phyloP scores from a whole-genome alignment of 768 basidiomycete genomes.

The Russula sp. region DNA sequence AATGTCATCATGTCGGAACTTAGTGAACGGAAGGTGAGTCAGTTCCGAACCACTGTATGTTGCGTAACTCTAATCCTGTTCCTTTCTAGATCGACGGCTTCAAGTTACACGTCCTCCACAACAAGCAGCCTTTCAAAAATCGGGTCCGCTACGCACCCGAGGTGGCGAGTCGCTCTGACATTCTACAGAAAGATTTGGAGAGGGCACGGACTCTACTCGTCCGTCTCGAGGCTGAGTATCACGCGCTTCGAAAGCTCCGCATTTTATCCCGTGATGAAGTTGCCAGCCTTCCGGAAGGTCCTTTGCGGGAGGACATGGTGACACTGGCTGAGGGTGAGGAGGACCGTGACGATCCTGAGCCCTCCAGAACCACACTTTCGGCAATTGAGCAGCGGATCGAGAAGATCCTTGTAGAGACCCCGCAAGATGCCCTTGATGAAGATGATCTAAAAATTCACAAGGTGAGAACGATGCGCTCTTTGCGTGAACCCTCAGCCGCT shows the following conservation, averaged over 20 bases:
- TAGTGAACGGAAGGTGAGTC: slow-evolving; percentile 72
- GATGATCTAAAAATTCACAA: slow-evolving; percentile 62
- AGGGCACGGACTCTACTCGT: slow-evolving; percentile 66
- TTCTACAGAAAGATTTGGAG: slow-evolving; percentile 73
- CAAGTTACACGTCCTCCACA: slow-evolving; percentile 85
- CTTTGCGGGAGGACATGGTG: slow-evolving; percentile 20
- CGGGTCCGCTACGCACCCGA: slow-evolving; percentile 77
- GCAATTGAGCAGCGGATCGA: slow-evolving; percentile 80
- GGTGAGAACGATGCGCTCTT: slow-evolving; percentile 37
- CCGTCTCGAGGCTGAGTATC: slow-evolving; percentile 67
- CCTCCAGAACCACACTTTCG: slow-evolving; percentile 58
- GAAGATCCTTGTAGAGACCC: slow-evolving; percentile 63
- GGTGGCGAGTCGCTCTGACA: slow-evolving; percentile 69
- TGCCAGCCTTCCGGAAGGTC: slow-evolving; percentile 19
- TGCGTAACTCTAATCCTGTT: not conserved
- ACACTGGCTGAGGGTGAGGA: slow-evolving; percentile 22
- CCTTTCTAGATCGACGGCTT: slow-evolving; percentile 79
- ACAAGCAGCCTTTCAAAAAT: slow-evolving; percentile 67
- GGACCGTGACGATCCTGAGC: slow-evolving; percentile 45
- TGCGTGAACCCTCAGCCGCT: slow-evolving; percentile 10
- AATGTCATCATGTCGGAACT: slow-evolving; percentile 58
- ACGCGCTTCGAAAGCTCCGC: slow-evolving; percentile 41
- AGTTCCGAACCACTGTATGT: not conserved
- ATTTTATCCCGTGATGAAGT: slow-evolving; percentile 19
- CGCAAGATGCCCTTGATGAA: slow-evolving; percentile 56